phyloP scores from a whole-genome alignment of 768 basidiomycete genomes.

The Tremella yokohamensis region DNA sequence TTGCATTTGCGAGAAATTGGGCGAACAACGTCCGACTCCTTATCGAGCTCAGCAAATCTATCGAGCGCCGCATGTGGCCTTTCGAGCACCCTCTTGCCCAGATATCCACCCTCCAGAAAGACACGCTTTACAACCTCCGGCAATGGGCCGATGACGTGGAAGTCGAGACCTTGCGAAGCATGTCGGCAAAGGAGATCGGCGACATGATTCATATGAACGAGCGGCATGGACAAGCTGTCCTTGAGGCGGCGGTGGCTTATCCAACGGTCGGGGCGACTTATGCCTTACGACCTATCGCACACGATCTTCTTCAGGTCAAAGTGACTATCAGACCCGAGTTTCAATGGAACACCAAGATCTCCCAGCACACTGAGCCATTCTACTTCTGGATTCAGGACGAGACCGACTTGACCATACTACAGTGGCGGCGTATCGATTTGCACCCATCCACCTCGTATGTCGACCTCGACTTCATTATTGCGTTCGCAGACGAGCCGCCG shows the following conservation, averaged over 20 bases:
- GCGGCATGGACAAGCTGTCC: slow-evolving; percentile 71
- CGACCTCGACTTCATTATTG: slow-evolving; percentile 73
- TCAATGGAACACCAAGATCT: slow-evolving; percentile 72
- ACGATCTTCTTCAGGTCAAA: slow-evolving; percentile 74
- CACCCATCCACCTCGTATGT: slow-evolving; percentile 63
- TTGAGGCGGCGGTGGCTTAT: slow-evolving; percentile 76
- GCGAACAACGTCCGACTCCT: slow-evolving; percentile 73
- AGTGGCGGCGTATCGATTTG: slow-evolving; percentile 69
- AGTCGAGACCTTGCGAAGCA: slow-evolving; percentile 65
- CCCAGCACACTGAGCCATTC: slow-evolving; percentile 77
- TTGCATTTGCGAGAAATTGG: slow-evolving; percentile 89
- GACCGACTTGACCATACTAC: slow-evolving; percentile 74
- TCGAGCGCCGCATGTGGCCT: slow-evolving; percentile 90
- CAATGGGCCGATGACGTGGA: slow-evolving; percentile 77
- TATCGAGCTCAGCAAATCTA: slow-evolving; percentile 85
- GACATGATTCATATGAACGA: slow-evolving; percentile 81
- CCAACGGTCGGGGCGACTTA: slow-evolving; percentile 67
- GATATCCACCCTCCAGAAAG: slow-evolving; percentile 72
- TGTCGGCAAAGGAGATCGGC: slow-evolving; percentile 69
- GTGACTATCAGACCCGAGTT: slow-evolving; percentile 66
- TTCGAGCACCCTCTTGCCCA: slow-evolving; percentile 78
- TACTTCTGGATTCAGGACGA: slow-evolving; percentile 95
- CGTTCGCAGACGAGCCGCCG: slow-evolving; percentile 60
- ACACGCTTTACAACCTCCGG: slow-evolving; percentile 73
- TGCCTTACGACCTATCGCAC: slow-evolving; percentile 72